Evolutionary conservation across 768 basidiomycete species (phyloP), one percentile per base, ranked within the genome.

Genomic region (Sporobolomyces roseus): DNA sequence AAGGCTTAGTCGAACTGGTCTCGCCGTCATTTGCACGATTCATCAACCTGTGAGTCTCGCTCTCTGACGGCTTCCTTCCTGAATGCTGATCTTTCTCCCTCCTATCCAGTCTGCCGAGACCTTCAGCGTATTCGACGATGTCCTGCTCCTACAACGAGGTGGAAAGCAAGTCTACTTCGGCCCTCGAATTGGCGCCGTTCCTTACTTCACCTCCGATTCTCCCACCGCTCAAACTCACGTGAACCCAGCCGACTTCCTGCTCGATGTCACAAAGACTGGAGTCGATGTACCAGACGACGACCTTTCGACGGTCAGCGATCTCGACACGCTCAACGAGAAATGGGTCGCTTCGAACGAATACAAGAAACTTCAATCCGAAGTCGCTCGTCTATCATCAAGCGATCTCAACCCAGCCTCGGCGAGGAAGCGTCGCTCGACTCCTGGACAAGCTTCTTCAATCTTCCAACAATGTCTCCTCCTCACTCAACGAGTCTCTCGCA

Each of bases 151-250:
- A 33, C 86, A 91, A 74, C 81, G 82, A 21, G 92, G 92, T 2
- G 92, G 92, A 10, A 86, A 90, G 77, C 92, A 91, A 0, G 89
- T 93, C n/a, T 73, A 70, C 65, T 70, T 67, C 19, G 72, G 72
- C 3, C 59, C 93, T 12, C 85, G 85, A 4, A 79, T 83, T 54
- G 78, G 83, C 61, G 90, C 89, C 0, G 81, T 84, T 52, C 80
- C 84, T 66, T 89, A 88, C 77, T 89, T 92, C 80, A 84, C 38
- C 9, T 29, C 60, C 6, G 17, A 52, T 17, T 16, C 43, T 14
- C 25, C 49, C 2, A 36, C 32, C 0, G 50, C 63, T 2, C 60
- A 61, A 23, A 48, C 59, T 1, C 48, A 59, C 49, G 35, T 27
- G n/a, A 73, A 73, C 50, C 68, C 65, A 0, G 72, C 68, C 59